A percentile compares a stretch with the other conserved stretches of the same genome.
These are phyloP conservation scores for Fusarium anguioides DNA, from an alignment of 2,329 filamentous ascomycete species.

Conservation along the genomic window DNA sequence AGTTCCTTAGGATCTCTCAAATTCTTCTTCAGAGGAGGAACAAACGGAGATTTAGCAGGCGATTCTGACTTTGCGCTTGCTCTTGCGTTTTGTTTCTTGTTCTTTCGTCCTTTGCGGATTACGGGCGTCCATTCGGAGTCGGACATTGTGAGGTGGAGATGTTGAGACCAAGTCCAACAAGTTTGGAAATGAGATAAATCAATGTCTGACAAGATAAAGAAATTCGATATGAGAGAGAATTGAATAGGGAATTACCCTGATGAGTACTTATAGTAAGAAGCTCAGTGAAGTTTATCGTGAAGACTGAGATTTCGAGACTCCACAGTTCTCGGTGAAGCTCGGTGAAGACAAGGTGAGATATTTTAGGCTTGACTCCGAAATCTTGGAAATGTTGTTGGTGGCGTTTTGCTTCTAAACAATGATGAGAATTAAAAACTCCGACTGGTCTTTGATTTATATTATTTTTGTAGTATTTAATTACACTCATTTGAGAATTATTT, in stretches of 20 bases:
- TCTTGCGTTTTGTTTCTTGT: not conserved
- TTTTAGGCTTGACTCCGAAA: not conserved
- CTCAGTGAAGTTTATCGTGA: constrained; percentile 27
- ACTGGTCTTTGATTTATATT: constrained; percentile 5
- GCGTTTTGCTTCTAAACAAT: constrained; percentile 8
- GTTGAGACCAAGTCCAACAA: not conserved
- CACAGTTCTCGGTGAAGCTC: constrained; percentile 33
- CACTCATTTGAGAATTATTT: not conserved
- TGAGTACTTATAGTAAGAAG: constrained; percentile 8
- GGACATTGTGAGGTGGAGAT: constrained; percentile 16
- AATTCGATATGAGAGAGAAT: not conserved
- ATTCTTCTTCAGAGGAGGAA: not conserved
- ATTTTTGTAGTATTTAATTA: not conserved
- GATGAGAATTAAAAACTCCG: not conserved
- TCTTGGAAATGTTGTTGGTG: not conserved
- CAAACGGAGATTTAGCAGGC: not conserved
- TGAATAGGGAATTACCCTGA: not conserved
- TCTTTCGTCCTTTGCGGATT: constrained; percentile 39
- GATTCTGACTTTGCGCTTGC: not conserved
- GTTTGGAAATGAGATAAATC: not conserved
- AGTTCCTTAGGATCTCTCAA: constrained; percentile 37
- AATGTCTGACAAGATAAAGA: not conserved
- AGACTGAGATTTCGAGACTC: constrained; percentile 37
- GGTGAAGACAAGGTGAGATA: constrained; percentile 25
- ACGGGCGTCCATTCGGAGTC: constrained; percentile 44